Conservation (phyloP, 495 filamentous ascomycete genomes). For the Tuber magnatum region DNA sequence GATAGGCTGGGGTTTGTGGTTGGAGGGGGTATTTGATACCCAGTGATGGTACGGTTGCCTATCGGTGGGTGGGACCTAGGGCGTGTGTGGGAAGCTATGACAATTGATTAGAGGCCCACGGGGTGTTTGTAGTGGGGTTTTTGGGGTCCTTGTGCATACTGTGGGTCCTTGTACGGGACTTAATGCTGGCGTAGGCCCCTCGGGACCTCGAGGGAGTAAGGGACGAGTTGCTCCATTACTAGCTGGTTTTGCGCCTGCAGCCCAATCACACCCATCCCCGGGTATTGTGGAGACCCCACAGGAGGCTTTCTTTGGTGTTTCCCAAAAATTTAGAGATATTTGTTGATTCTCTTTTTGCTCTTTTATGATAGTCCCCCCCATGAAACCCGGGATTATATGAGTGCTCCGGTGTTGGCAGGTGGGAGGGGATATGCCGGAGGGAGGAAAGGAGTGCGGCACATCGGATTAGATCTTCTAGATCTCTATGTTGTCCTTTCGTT, state of each 20-base stretch:
- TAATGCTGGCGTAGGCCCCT: not conserved
- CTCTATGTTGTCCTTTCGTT: not conserved
- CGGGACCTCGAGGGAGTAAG: not conserved
- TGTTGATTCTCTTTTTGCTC: not conserved
- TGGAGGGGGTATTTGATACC: not conserved
- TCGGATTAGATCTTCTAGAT: not conserved
- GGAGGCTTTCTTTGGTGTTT: not conserved
- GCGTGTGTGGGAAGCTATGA: not conserved
- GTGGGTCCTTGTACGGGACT: not conserved
- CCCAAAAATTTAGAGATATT: not conserved
- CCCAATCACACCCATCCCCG: not conserved
- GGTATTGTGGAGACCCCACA: not conserved
- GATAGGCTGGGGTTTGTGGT: not conserved
- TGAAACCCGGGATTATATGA: rapidly evolving
- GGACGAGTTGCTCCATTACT: not conserved
- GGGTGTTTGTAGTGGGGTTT: not conserved
- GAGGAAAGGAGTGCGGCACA: not conserved
- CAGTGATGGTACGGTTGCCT: not conserved
- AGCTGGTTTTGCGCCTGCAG: not conserved
- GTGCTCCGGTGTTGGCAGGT: not conserved
- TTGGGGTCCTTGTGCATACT: not conserved
- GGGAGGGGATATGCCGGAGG: not conserved
- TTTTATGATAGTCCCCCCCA: not conserved
- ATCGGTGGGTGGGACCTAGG: not conserved
- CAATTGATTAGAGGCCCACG: not conserved